Evolutionary conservation across 768 basidiomycete species (phyloP).

Genomic region (Stropharia rugosoannulata): DNA sequence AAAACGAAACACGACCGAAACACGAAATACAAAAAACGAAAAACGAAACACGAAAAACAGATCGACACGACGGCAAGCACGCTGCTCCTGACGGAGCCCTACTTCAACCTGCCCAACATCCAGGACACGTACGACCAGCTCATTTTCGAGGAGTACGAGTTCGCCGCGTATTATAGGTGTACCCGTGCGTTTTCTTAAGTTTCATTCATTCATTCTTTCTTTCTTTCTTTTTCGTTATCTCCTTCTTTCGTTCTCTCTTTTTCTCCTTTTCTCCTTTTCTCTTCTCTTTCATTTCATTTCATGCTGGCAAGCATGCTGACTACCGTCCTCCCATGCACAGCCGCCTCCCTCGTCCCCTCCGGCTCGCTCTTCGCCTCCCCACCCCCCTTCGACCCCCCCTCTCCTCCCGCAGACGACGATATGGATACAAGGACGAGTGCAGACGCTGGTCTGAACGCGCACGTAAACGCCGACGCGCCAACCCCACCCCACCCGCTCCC

Average conservation of each 20-base stretch:
- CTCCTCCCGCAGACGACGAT: background rate
- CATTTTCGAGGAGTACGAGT: conserved; percentile 96
- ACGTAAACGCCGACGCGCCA: conserved; percentile 71
- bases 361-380: background rate
- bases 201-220: too few species aligned
- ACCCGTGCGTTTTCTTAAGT: conserved; percentile 87
- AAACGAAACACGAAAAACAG: conserved; percentile 38
- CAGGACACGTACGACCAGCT: conserved; percentile 95
- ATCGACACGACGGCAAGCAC: conserved; percentile 71
- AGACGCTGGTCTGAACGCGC: conserved; percentile 71
- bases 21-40: too few species aligned
- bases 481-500: conserved; percentile 34
- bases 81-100: conserved; percentile 89
- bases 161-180: conserved; percentile 75
- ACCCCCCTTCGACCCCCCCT: background rate
- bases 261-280: too few species aligned
- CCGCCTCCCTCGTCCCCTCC: background rate
- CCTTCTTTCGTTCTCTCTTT: too few species aligned
- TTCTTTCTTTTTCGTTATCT: too few species aligned
- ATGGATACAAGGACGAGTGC: conserved; percentile 47
- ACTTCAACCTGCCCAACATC: conserved; percentile 90
- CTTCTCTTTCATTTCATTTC: too few species aligned
- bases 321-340: too few species aligned
- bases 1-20: too few species aligned
- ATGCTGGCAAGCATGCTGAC: too few species aligned